These are phyloP conservation scores for Cladorrhinum sp. DNA, from an alignment of 2,329 filamentous ascomycete species.

Conservation along the genomic window DNA sequence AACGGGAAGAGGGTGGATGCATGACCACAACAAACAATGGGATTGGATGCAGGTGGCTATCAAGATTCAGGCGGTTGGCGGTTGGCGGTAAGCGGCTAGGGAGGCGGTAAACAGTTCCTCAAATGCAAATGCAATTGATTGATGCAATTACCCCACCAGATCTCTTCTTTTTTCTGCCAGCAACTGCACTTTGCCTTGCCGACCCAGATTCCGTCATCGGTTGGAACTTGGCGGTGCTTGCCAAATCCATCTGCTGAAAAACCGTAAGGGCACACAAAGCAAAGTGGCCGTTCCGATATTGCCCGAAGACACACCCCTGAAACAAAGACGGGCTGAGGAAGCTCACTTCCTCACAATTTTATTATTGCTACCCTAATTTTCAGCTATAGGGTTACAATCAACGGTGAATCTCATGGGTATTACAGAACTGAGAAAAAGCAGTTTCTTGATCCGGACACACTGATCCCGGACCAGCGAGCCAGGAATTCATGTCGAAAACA, in stretches of 20 bases:
- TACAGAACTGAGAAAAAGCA: background rate
- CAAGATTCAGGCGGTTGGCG: background rate
- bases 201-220: background rate
- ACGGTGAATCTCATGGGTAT: background rate
- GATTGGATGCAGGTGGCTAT: too few relatives aligned
- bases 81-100: background rate
- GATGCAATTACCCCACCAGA: slow-evolving; percentile 1
- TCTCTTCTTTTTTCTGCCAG: background rate
- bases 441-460: background rate
- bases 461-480: background rate
- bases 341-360: background rate
- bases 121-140: background rate
- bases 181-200: background rate
- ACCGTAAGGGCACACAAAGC: slow-evolving; percentile 9
- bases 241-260: background rate
- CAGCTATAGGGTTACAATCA: background rate
- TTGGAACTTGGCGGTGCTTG: background rate
- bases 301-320: slow-evolving; percentile 19
- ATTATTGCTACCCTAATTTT: background rate
- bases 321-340: background rate
- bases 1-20: background rate
- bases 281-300: slow-evolving; percentile 23
- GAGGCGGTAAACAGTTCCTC: background rate
- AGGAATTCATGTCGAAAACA: background rate
- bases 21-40: too few relatives aligned